phyloP scores from a whole-genome alignment of 2,329 filamentous ascomycete species.

The Cercospora berteroae region DNA sequence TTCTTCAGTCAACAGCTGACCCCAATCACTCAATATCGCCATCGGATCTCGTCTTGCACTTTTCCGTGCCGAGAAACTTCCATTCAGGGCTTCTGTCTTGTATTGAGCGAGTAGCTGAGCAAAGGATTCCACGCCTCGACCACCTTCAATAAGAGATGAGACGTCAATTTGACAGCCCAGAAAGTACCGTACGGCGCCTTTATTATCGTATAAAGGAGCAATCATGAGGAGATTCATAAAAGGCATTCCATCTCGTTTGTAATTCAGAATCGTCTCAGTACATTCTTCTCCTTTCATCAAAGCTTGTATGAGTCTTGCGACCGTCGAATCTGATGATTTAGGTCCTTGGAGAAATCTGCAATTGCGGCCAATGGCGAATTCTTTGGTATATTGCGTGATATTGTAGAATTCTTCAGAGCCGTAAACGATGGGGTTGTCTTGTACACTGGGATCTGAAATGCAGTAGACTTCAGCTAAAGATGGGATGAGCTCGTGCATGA shows the following conservation, averaged over 20 bases:
- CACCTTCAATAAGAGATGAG: constrained; percentile 39
- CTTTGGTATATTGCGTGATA: constrained; percentile 44
- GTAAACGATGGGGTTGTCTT: constrained; percentile 48
- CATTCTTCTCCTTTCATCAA: constrained; percentile 42
- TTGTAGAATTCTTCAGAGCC: constrained; percentile 49
- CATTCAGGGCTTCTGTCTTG: constrained; percentile 24
- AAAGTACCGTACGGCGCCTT: constrained; percentile 42
- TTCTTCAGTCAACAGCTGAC: constrained; percentile 34
- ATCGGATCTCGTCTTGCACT: constrained; percentile 27
- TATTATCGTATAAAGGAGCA: constrained; percentile 44
- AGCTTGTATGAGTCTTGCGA: constrained; percentile 40
- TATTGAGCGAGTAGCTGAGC: constrained; percentile 36
- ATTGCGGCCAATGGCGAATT: constrained; percentile 46
- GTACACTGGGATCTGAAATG: constrained; percentile 44
- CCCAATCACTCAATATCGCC: constrained; percentile 32
- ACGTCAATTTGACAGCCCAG: constrained; percentile 44
- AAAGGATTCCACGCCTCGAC: constrained; percentile 40
- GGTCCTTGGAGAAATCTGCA: constrained; percentile 48
- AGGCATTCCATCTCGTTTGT: constrained; percentile 42
- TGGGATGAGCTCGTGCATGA: constrained; percentile 43
- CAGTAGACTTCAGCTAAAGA: constrained; percentile 49
- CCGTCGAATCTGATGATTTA: constrained; percentile 37
- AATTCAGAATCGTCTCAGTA: constrained; percentile 47
- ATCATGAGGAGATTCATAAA: constrained; percentile 45
- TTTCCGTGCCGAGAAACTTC: constrained; percentile 17